Evolutionary conservation across 176 grass and related monocot species (phyloP).

Genomic region (Miscanthus lutarioriparius): DNA sequence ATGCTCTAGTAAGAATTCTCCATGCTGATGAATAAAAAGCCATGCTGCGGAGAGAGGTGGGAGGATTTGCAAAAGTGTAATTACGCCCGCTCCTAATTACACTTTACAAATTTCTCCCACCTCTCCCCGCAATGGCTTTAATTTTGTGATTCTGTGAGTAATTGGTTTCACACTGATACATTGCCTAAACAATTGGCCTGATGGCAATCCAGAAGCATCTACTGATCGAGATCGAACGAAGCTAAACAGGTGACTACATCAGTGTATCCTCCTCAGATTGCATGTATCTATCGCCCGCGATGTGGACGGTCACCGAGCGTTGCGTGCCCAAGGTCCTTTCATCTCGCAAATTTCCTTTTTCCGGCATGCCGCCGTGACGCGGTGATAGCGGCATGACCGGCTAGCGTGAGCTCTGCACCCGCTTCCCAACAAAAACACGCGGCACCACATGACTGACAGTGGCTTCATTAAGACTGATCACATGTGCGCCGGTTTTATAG

Average conservation of each 20-base stretch:
- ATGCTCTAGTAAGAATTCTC: too few relatives aligned
- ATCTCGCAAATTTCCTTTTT: not conserved
- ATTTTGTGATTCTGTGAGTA: too few relatives aligned
- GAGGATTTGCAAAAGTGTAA: too few relatives aligned
- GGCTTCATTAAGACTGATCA: slow-evolving; percentile 16
- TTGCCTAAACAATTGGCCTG: not conserved
- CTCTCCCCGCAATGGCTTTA: too few relatives aligned
- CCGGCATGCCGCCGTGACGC: slow-evolving; percentile 2
- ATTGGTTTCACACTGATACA: too few relatives aligned
- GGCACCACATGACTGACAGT: not conserved
- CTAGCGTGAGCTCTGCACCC: not conserved
- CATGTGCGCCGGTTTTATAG: not conserved
- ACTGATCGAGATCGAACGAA: not conserved
- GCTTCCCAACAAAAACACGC: not conserved
- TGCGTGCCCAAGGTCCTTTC: not conserved
- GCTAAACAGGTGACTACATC: slow-evolving; percentile 11
- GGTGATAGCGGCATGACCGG: slow-evolving; percentile 6
- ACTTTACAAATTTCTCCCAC: too few relatives aligned
- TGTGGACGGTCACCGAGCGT: slow-evolving; percentile 8
- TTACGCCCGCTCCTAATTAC: too few relatives aligned
- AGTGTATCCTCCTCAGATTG: not conserved
- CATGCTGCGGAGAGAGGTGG: too few relatives aligned
- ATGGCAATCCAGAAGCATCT: not conserved
- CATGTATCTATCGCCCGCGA: not conserved
- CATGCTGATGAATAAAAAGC: too few relatives aligned